Conservation (phyloP, 257 asterid genomes). For the Voacanga thouarsii region DNA sequence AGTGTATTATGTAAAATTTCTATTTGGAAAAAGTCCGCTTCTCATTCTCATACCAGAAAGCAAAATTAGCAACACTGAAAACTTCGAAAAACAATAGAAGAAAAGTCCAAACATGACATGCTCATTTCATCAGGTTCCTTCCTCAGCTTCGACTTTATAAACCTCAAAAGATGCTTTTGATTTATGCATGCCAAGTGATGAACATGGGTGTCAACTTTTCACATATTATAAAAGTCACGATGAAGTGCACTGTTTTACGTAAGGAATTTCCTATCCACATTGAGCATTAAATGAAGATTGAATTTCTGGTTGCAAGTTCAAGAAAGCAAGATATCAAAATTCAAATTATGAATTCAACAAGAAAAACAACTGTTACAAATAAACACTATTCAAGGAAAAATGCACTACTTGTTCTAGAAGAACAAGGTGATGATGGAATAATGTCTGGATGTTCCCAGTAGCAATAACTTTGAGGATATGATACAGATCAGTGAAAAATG, state of each 20-base stretch:
- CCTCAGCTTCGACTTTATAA: no score
- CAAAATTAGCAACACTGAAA: no score
- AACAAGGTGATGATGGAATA: conserved; percentile 90
- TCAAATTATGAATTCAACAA: conserved; percentile 12
- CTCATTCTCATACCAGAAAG: no score
- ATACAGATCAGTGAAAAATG: conserved; percentile 94
- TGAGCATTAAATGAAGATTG: conserved; percentile 99
- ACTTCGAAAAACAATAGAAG: no score
- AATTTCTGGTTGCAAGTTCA: conserved; percentile 31
- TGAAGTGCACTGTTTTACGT: conserved; percentile 99
- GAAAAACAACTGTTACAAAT: background rate
- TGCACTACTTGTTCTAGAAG: conserved; percentile 81
- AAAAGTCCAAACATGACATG: no score
- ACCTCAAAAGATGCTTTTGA: no score
- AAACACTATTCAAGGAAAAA: conserved; percentile 14
- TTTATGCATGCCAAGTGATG: conserved; percentile 99
- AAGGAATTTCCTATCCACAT: conserved; percentile 94
- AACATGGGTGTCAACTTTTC: conserved; percentile 97
- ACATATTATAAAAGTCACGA: conserved; percentile 94
- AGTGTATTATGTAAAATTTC: no score
- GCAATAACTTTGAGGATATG: conserved; percentile 94
- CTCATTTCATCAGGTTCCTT: no score
- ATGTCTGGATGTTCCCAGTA: conserved; percentile 82
- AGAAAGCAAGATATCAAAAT: background rate
- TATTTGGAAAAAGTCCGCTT: no score